phyloP scores from a whole-genome alignment of 495 filamentous ascomycete species.

The Neurospora sp. region DNA sequence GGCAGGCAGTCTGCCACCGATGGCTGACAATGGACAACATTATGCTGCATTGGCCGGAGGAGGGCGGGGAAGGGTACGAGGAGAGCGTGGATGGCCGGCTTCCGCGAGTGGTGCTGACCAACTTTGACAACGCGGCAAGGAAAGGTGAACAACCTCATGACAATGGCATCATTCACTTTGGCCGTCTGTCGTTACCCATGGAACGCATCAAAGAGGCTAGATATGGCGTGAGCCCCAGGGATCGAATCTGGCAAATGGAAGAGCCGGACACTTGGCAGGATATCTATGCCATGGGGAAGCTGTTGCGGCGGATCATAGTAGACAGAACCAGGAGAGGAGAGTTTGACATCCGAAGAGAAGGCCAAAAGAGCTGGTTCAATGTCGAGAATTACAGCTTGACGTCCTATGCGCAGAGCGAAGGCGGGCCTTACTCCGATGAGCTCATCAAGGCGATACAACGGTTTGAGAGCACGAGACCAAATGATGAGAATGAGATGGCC shows the following conservation, averaged over 20 bases:
- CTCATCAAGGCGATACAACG: not conserved
- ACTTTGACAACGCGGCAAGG: not conserved
- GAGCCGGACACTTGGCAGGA: not conserved
- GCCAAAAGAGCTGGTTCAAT: not conserved
- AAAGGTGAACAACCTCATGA: not conserved
- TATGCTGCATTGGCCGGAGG: not conserved
- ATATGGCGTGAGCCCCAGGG: not conserved
- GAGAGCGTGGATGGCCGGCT: not conserved
- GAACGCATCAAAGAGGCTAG: not conserved
- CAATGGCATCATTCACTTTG: not conserved
- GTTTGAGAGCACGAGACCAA: not conserved
- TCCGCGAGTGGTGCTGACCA: not conserved
- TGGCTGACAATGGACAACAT: not conserved
- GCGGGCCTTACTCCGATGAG: not conserved
- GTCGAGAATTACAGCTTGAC: not conserved
- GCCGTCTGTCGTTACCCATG: not conserved
- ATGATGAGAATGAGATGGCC: not conserved
- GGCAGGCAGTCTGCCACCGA: not conserved
- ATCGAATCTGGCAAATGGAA: not conserved
- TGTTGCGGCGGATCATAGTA: not conserved
- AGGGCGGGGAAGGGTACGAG: not conserved
- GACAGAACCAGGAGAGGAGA: not conserved
- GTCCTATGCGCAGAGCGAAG: not conserved
- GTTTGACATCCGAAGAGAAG: not conserved
- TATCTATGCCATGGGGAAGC: constrained; percentile 1